Base-by-base conservation (phyloP, 2,329 filamentous ascomycete species). In the Penicillium psychrosexuale region DNA sequence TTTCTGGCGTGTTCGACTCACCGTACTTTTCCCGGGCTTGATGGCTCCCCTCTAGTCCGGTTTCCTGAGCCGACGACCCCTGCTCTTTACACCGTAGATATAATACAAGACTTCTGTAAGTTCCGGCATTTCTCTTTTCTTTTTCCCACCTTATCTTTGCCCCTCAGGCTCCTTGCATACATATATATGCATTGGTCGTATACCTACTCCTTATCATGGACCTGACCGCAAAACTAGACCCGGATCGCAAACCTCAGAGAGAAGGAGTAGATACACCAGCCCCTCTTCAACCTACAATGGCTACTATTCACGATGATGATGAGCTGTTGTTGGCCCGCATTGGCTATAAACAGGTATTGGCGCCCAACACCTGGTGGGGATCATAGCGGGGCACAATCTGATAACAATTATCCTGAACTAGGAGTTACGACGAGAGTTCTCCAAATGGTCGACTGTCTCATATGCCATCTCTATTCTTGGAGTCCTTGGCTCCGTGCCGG, bases 381-480 rank as follows among this genome's bases (percentile, higher is more conserved):
- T 46, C 30, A 45, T 44, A 51, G 47, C 28, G 52, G 47, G 52
- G 52, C 47, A 50, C 19, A 37, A 51, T 55, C 47, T 55, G 52
- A 55, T 43, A 50, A 38, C 33, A 8, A 28, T 62, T 30, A 38
- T 24, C 24, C 9, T 19, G 7, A 17, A 27, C 19, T 55, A 86
- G 84, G 83, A 86, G 67, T 66, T 87, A 27, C 77, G 77, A 61
- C 77, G 84, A 51, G 82, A 87, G 61, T 87, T 87, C 65, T 85
- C 81, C 36, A 84, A 82, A 78, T 86, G 83, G 83, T 86, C 83
- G 4, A 86, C 84, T 3, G 75, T 86, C 4, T 86, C 84, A 4
- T 87, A 86, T 70, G 84, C 84, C 27, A 84, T 87, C 57, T 86
- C 84, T 11, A 84, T 87, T 57, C 72, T 86, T 6, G 84, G 84